phyloP scores from a whole-genome alignment of 83 land plant species.

The Diphasiastrum complanatum region DNA sequence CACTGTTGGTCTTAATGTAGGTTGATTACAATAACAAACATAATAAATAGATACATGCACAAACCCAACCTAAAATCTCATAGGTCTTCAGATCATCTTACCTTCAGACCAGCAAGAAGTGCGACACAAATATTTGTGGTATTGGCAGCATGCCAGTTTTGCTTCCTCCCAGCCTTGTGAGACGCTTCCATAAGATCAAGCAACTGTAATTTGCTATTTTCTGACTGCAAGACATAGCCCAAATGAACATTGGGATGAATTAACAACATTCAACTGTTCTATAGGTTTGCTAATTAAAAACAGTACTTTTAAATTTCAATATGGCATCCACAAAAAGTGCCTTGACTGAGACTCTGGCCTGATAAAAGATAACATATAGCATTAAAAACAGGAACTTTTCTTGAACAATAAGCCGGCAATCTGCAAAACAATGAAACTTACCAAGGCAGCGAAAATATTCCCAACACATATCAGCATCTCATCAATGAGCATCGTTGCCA shows the following conservation, averaged over 20 bases:
- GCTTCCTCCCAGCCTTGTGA: constrained; percentile 65
- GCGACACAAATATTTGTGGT: constrained; percentile 90
- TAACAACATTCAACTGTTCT: neutral
- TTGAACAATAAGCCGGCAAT: neutral
- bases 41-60: too few relatives aligned
- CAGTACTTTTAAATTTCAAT: too few relatives aligned
- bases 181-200: constrained; percentile 70
- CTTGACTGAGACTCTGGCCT: neutral
- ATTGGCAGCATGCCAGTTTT: constrained; percentile 57
- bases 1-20: too few relatives aligned
- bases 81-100: too few relatives aligned
- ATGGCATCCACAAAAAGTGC: neutral
- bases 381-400: neutral
- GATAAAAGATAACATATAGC: neutral
- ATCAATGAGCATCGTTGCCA: constrained; percentile 67
- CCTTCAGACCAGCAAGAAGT: constrained; percentile 85
- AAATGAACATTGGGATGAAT: neutral
- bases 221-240: constrained; percentile 44
- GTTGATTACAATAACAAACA: too few relatives aligned
- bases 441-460: constrained; percentile 75
- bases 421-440: constrained; percentile 12
- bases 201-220: constrained; percentile 50
- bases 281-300: too few relatives aligned
- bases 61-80: too few relatives aligned
- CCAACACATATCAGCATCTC: constrained; percentile 94